Evolutionary conservation across 148 eudicot species (phyloP).

Genomic region (Silene uniflora): DNA sequence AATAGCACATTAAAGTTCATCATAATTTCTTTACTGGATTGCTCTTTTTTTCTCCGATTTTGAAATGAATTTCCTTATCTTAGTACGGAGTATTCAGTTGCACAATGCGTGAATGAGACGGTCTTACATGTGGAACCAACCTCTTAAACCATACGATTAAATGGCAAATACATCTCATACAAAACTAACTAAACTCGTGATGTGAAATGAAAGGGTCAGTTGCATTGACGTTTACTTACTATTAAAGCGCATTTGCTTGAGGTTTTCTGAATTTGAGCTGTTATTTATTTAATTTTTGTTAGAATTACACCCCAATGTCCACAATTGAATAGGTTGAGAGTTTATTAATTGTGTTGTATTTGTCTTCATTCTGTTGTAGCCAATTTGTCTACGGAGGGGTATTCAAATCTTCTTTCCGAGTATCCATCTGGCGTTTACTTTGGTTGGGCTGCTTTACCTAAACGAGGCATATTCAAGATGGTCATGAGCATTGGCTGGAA

Average conservation of each 20-base stretch:
- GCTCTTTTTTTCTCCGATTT: too few relatives aligned
- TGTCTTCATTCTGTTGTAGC: slow-evolving; percentile 35
- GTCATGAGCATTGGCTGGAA: slow-evolving; percentile 87
- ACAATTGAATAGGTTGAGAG: too few relatives aligned
- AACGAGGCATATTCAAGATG: slow-evolving; percentile 83
- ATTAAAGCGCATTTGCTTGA: too few relatives aligned
- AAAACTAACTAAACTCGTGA: too few relatives aligned
- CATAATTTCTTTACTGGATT: too few relatives aligned
- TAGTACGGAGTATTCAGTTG: neutral
- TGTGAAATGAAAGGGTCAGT: too few relatives aligned
- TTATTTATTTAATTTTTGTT: too few relatives aligned
- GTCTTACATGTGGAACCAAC: neutral
- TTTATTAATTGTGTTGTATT: neutral
- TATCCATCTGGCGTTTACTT: slow-evolving; percentile 90
- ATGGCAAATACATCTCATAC: too few relatives aligned
- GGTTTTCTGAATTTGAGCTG: neutral
- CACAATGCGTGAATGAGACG: neutral
- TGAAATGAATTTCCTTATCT: too few relatives aligned
- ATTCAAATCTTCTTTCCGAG: slow-evolving; percentile 55
- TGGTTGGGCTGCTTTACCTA: slow-evolving; percentile 84
- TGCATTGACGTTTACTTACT: too few relatives aligned
- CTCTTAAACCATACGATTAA: neutral
- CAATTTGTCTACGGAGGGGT: slow-evolving; percentile 70
- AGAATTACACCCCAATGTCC: neutral
- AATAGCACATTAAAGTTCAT: too few relatives aligned